Percentiles rank a stretch among this genome's conserved stretches.
phyloP scores from a whole-genome alignment of 1,284 basidiomycete species.

The Sanguinoderma infundibulare region DNA sequence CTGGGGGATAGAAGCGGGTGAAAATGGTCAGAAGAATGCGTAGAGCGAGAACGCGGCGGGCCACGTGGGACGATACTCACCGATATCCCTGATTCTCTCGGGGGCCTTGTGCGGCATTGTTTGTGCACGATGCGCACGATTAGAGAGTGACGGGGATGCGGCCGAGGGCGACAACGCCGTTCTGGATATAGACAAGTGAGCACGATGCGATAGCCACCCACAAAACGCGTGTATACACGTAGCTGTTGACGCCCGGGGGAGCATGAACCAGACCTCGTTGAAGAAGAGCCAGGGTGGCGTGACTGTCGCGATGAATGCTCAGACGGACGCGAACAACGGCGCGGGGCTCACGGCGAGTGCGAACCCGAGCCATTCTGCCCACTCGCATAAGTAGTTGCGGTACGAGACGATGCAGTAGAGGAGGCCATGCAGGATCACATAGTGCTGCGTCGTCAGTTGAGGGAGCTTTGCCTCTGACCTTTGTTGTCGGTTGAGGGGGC shows the following conservation, averaged over 20 bases:
- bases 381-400: constrained; percentile 94
- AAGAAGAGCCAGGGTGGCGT: constrained; percentile 78
- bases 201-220: no score
- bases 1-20: no score
- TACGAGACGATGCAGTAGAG: constrained; percentile 85
- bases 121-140: no score
- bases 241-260: constrained; percentile 64
- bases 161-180: constrained; percentile 29
- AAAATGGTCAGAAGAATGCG: no score
- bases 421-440: constrained; percentile 83
- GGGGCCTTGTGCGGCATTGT: no score
- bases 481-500: background rate
- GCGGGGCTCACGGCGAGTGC: constrained; percentile 67
- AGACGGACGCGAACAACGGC: constrained; percentile 36
- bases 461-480: no score
- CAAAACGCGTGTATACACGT: constrained; percentile 2
- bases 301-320: constrained; percentile 31
- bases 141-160: constrained; percentile 27
- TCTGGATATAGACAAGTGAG: constrained; percentile 8
- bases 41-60: no score
- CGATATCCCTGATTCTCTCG: no score
- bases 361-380: constrained; percentile 86
- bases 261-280: constrained; percentile 74
- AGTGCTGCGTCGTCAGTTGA: constrained; percentile 53
- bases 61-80: no score